Evolutionary conservation across 1,284 basidiomycete species (phyloP).

Genomic region (Agaricales sp.): DNA sequence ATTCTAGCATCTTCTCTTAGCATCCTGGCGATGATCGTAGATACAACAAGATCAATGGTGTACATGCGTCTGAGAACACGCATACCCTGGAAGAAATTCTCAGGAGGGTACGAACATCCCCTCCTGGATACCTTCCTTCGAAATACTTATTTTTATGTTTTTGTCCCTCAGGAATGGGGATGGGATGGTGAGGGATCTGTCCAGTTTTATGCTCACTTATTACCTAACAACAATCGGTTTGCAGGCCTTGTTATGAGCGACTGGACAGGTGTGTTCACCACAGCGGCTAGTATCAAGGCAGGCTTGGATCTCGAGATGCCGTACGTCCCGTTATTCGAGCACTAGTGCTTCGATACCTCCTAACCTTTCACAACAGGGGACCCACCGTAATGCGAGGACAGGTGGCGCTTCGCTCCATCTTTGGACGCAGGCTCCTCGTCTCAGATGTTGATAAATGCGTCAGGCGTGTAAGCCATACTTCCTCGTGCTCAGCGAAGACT

Average conservation of each 20-base stretch:
- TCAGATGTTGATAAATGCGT: slow-evolving; percentile 27
- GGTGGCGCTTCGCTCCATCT: slow-evolving; percentile 29
- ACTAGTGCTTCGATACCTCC: neutral
- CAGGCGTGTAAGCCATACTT: slow-evolving; percentile 19
- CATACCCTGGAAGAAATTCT: slow-evolving; percentile 35
- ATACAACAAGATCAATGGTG: slow-evolving; percentile 46
- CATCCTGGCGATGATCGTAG: slow-evolving; percentile 13
- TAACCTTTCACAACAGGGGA: slow-evolving; percentile 18
- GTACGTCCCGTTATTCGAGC: slow-evolving; percentile 14
- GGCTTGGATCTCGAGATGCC: slow-evolving; percentile 53
- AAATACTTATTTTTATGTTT: neutral
- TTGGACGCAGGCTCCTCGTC: slow-evolving; percentile 28
- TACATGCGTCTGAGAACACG: slow-evolving; percentile 34
- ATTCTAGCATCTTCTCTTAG: neutral
- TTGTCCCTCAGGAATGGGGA: slow-evolving; percentile 28
- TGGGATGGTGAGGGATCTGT: neutral
- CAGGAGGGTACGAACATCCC: slow-evolving; percentile 21
- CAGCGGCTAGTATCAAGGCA: slow-evolving; percentile 39
- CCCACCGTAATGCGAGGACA: slow-evolving; percentile 36
- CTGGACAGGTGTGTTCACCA: slow-evolving; percentile 43
- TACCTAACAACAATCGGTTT: slow-evolving; percentile 25
- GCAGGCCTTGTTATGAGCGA: slow-evolving; percentile 35
- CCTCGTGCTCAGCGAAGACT: neutral
- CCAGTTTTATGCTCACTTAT: too few species aligned
- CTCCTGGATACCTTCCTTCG: neutral